These are phyloP conservation scores for Epipyxis sp. DNA, from an alignment of 108 stramenopile species.

Conservation along the genomic window DNA sequence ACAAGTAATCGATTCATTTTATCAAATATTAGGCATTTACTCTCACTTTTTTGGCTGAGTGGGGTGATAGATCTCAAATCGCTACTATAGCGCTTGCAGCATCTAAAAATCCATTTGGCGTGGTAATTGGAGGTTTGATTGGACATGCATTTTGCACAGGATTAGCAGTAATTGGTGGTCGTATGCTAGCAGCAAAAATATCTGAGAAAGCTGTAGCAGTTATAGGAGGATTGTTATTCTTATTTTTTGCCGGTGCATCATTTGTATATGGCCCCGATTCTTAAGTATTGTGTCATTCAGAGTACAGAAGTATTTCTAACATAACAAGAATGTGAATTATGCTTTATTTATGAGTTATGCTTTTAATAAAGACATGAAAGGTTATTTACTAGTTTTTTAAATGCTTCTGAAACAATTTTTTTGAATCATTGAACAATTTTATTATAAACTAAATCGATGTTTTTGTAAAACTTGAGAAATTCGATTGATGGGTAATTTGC, in stretches of 20 bases:
- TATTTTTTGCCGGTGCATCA: conserved; percentile 86
- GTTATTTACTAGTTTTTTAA: too few species aligned
- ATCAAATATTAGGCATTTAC: conserved; percentile 77
- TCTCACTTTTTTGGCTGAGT: conserved; percentile 97
- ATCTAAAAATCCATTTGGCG: conserved; percentile 90
- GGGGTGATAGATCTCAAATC: conserved; percentile 99
- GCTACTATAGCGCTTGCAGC: conserved; percentile 97
- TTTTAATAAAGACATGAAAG: too few species aligned
- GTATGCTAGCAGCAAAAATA: conserved; percentile 91
- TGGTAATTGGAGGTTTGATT: conserved; percentile 86
- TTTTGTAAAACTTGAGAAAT: too few species aligned
- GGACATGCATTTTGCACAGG: conserved; percentile 97
- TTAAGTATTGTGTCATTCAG: not conserved
- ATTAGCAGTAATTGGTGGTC: conserved; percentile 91
- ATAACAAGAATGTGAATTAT: too few species aligned
- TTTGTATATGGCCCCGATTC: conserved; percentile 40
- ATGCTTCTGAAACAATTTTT: too few species aligned
- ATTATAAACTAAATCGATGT: too few species aligned
- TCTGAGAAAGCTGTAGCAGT: conserved; percentile 84
- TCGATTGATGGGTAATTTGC: too few species aligned
- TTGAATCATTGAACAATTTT: too few species aligned
- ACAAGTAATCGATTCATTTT: too few species aligned
- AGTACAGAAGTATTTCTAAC: too few species aligned
- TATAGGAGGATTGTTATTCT: conserved; percentile 83
- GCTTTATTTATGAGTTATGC: too few species aligned